Evolutionary conservation across 768 basidiomycete genomes (phyloP).

Genomic region (Artomyces pyxidatus): DNA sequence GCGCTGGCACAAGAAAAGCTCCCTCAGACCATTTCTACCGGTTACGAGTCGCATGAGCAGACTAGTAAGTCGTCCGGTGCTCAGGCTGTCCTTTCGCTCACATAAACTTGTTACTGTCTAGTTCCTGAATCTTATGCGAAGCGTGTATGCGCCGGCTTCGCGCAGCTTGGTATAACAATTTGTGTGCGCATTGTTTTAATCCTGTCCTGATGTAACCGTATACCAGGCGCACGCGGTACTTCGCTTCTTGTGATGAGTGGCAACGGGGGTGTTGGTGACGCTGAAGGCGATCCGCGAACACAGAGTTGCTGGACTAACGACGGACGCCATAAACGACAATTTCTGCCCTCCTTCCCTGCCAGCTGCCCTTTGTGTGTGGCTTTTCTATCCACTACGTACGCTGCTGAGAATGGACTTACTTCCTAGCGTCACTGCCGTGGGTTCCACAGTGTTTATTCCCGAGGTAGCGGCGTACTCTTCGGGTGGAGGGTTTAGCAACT

Average conservation of each 20-base stretch:
- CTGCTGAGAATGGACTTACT: background rate
- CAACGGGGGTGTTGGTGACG: slow-evolving; percentile 66
- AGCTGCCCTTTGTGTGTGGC: slow-evolving; percentile 31
- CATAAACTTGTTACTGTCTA: slow-evolving; percentile 15
- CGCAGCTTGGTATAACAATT: slow-evolving; percentile 46
- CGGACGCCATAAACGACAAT: slow-evolving; percentile 44
- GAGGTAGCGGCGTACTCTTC: slow-evolving; percentile 56
- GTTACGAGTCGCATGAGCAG: slow-evolving; percentile 68
- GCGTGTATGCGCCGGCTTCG: slow-evolving; percentile 52
- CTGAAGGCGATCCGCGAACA: slow-evolving; percentile 41
- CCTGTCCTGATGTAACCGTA: background rate
- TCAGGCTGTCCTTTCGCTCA: slow-evolving; percentile 29
- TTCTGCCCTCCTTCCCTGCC: slow-evolving; percentile 51
- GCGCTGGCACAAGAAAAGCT: slow-evolving; percentile 37
- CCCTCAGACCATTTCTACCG: slow-evolving; percentile 60
- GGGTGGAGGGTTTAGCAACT: slow-evolving; percentile 69
- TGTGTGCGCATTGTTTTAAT: background rate
- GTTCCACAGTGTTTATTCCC: slow-evolving; percentile 50
- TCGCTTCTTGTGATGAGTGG: slow-evolving; percentile 62
- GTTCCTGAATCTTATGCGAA: slow-evolving; percentile 49
- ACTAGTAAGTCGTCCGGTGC: slow-evolving; percentile 36
- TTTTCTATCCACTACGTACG: background rate
- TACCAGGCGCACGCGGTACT: slow-evolving; percentile 58
- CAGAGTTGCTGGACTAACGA: slow-evolving; percentile 52
- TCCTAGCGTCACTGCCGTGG: slow-evolving; percentile 61